Evolutionary conservation across 768 basidiomycete species (phyloP), one percentile per base, ranked within the genome.

Genomic region (Symmetrospora coprosmae): DNA sequence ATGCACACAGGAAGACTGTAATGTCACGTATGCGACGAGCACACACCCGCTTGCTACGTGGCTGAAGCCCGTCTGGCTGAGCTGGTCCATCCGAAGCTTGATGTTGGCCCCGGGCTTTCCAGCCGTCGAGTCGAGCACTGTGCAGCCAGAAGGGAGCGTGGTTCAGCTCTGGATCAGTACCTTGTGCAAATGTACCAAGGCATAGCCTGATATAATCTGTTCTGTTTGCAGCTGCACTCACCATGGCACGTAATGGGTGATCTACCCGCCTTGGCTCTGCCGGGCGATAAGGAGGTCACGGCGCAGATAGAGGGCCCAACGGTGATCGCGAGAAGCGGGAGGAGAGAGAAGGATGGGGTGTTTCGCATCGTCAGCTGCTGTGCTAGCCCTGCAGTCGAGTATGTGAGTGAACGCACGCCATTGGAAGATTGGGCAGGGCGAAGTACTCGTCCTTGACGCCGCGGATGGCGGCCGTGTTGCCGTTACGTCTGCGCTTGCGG

Each of bases 241-340:
- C 70, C 70, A 34, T 71, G 71, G 61, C 71, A 72, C 35, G 71
- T 70, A 60, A 71, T 71, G 23, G 71, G 70, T 14, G 71, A 71
- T 13, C 63, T 60, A 0, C 13, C 19, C 1, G 56, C 43, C 6
- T 56, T 23, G 1, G 49, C 23, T 5, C 38, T n/a, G 11, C 21
- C 19, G 16, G 25, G 14, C n/a, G 49, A 7, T n/a, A 19, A 17
- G 8, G 8, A 6, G 27, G 31, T 17, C 19, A 31, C 49, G n/a
- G 8, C 19, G 6, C 7, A 6, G 31, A 27, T 21, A 35, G 31
- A 8, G 31, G 31, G 49, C 14, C 9, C n/a, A 8, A 30, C 8
- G 7, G 31, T 9, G 31, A 50, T 33, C 13, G 31, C 19, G 17
- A 35, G 25, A 7, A 27, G 31, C 13, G 16, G 13, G 9, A 19